phyloP scores from a whole-genome alignment of 148 eudicot genomes.

The Fagopyrum homotropicum region DNA sequence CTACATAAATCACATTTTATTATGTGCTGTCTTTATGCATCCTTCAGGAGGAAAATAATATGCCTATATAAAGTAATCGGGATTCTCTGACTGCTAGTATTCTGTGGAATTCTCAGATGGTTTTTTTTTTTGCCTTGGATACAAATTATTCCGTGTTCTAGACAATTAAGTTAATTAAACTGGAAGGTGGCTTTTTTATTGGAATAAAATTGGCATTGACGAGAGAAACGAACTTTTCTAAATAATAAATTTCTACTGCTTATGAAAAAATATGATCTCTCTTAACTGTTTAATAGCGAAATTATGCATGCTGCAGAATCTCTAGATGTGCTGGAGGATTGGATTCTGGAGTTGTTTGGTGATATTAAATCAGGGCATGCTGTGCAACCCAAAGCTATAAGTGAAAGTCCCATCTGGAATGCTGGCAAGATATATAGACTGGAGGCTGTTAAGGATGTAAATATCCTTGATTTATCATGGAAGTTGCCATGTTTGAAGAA shows the following conservation, averaged over 20 bases:
- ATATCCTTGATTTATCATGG: constrained; percentile 83
- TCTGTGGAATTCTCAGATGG: neutral
- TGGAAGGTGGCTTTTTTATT: neutral
- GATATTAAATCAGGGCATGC: constrained; percentile 52
- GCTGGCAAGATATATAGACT: constrained; percentile 76
- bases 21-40: too few species aligned
- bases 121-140: neutral
- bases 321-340: constrained; percentile 80
- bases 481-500: constrained; percentile 81
- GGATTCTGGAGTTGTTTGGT: constrained; percentile 79
- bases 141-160: neutral
- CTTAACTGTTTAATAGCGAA: neutral
- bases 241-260: too few species aligned
- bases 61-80: neutral
- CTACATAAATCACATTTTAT: neutral
- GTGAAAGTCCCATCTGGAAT: constrained; percentile 65
- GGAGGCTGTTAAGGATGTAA: constrained; percentile 92
- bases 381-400: constrained; percentile 32
- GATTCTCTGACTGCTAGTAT: neutral
- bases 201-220: neutral
- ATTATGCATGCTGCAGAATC: constrained; percentile 51
- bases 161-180: neutral
- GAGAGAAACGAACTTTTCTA: neutral
- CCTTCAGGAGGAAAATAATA: neutral
- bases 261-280: too few species aligned